Evolutionary conservation across 805 yeast species (phyloP).

Genomic region (Myxozyma udenii): DNA sequence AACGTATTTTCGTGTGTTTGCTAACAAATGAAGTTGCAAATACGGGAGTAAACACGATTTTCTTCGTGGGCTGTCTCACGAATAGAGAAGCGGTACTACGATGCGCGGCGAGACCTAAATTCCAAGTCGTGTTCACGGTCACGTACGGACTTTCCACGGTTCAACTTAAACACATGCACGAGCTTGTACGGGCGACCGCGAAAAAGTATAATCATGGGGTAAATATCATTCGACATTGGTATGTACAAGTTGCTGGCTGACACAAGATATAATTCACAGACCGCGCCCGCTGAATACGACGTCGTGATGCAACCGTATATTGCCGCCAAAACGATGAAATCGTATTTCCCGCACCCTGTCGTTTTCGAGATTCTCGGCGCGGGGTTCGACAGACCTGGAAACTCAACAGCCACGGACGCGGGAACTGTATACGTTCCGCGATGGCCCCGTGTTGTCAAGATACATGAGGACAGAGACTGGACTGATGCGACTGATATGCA

Average conservation of each 20-base stretch:
- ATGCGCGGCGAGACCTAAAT: conserved; percentile 10
- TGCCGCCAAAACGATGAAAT: background rate
- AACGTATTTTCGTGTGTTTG: background rate
- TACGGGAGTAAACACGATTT: conserved; percentile 3
- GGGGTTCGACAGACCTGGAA: conserved; percentile 19
- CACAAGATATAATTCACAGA: background rate
- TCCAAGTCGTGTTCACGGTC: conserved; percentile 14
- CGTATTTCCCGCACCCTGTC: conserved; percentile 5
- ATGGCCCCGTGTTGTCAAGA: conserved; percentile 24
- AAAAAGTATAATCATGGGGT: background rate
- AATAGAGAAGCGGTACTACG: conserved; percentile 11
- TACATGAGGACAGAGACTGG: conserved; percentile 18
- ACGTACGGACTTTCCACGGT: conserved; percentile 2
- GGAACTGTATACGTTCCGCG: conserved; percentile 13
- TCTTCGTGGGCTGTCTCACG: conserved; percentile 15
- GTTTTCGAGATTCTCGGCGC: conserved; percentile 15
- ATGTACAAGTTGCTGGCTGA: background rate
- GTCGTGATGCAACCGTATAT: background rate
- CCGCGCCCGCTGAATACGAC: background rate
- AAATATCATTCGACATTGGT: background rate
- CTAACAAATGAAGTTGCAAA: background rate
- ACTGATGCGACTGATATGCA: conserved; percentile 1
- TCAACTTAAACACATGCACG: conserved; percentile 1
- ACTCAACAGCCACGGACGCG: background rate
- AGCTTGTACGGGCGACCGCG: background rate